These are phyloP conservation scores for Metschnikowia chrysomelidarum DNA, from an alignment of 805 yeast genomes.

Conservation along the genomic window DNA sequence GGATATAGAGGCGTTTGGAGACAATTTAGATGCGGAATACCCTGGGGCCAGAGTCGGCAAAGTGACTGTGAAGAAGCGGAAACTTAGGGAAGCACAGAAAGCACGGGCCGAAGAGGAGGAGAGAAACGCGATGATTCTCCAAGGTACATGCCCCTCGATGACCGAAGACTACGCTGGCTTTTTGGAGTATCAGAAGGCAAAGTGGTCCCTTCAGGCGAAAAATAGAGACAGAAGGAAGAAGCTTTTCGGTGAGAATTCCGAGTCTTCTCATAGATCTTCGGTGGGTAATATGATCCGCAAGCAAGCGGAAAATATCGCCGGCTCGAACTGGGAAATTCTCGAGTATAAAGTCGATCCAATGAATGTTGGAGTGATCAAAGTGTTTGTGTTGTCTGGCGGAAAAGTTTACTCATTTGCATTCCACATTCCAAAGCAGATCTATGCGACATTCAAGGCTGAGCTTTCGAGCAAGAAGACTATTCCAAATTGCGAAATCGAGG, in stretches of 20 bases:
- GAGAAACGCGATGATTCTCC: slow-evolving; percentile 44
- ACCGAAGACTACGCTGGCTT: slow-evolving; percentile 65
- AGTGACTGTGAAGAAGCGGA: slow-evolving; percentile 49
- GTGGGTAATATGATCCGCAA: slow-evolving; percentile 70
- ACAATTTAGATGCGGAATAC: slow-evolving; percentile 23
- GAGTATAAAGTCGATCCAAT: slow-evolving; percentile 58
- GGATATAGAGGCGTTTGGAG: slow-evolving; percentile 78
- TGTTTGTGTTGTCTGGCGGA: slow-evolving; percentile 63
- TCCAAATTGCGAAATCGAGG: slow-evolving; percentile 54
- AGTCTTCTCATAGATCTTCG: slow-evolving; percentile 51
- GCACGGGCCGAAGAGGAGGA: slow-evolving; percentile 43
- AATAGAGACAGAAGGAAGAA: slow-evolving; percentile 69
- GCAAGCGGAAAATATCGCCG: slow-evolving; percentile 77
- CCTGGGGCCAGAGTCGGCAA: slow-evolving; percentile 37
- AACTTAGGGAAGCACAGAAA: slow-evolving; percentile 23
- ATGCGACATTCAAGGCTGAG: slow-evolving; percentile 58
- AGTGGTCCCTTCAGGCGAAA: slow-evolving; percentile 79
- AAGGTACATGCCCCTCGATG: slow-evolving; percentile 63
- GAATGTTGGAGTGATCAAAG: slow-evolving; percentile 75
- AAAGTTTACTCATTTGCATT: slow-evolving; percentile 72
- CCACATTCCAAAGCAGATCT: slow-evolving; percentile 72
- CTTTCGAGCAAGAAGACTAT: slow-evolving; percentile 39
- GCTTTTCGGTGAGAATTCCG: slow-evolving; percentile 69
- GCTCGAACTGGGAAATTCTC: slow-evolving; percentile 81
- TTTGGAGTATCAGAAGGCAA: slow-evolving; percentile 74